These are phyloP conservation scores for Hemileia vastatrix DNA, from an alignment of 1,284 basidiomycete species.

Conservation along the genomic window DNA sequence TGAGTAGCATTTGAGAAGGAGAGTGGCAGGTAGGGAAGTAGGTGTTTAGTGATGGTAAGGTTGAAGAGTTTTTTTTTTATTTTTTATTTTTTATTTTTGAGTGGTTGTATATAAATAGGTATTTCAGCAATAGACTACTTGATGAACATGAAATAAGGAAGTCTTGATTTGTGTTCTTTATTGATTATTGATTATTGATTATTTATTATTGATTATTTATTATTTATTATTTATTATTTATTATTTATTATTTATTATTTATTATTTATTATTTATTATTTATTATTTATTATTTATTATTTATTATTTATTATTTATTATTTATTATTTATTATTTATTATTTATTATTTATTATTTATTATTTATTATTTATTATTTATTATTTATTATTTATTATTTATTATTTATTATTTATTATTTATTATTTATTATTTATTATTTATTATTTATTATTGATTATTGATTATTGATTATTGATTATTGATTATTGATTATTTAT, in stretches of 20 bases:
- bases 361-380: not conserved
- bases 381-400: conserved; percentile 1
- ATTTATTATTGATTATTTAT: not conserved
- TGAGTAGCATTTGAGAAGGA: too few relatives aligned
- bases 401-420: not conserved
- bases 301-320: not conserved
- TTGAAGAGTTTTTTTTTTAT: not conserved
- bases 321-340: not conserved
- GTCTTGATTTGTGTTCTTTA: not conserved
- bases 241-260: not conserved
- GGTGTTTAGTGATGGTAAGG: too few relatives aligned
- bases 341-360: not conserved
- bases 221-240: not conserved
- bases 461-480: not conserved
- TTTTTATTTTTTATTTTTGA: conserved; percentile 1
- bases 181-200: not conserved
- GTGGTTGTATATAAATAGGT: not conserved
- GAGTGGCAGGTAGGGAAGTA: too few relatives aligned
- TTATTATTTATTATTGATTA: conserved; percentile 4
- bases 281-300: not conserved
- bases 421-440: not conserved
- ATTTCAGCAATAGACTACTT: not conserved
- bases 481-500: not conserved
- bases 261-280: not conserved
- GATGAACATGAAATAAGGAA: not conserved